phyloP scores from a whole-genome alignment of 2,329 filamentous ascomycete species.

The Alternaria postmessia region DNA sequence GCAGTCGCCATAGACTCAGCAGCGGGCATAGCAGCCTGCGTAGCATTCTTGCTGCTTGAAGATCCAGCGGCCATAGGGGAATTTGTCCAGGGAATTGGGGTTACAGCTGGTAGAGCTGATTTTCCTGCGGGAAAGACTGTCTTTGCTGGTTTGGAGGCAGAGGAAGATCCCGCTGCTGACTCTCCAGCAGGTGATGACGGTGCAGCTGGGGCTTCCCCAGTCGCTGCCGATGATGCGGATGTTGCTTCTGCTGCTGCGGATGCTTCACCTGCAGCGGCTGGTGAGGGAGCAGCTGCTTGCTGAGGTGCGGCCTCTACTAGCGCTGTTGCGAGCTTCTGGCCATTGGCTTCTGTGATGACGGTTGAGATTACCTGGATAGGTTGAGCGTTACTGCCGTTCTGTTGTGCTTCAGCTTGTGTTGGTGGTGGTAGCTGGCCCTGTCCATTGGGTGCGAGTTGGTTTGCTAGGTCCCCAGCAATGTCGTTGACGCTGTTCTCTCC shows the following conservation, averaged over 20 bases:
- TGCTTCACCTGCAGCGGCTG: conserved; percentile 1
- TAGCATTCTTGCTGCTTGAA: not conserved
- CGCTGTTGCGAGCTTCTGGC: conserved; percentile 12
- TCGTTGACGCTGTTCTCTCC: conserved; percentile 2
- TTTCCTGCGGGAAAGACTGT: conserved; percentile 7
- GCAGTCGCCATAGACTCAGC: conserved; percentile 1
- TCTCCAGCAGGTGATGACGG: not conserved
- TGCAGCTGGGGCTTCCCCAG: not conserved
- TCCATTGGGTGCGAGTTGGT: conserved; percentile 16
- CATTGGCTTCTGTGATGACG: conserved; percentile 16
- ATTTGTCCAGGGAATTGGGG: conserved; percentile 11
- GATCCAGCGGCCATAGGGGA: conserved; percentile 1
- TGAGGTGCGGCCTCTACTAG: conserved; percentile 18
- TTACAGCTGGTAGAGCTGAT: conserved; percentile 14
- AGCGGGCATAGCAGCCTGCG: not conserved
- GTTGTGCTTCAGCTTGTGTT: not conserved
- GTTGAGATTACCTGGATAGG: conserved; percentile 17
- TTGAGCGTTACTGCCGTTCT: conserved; percentile 10
- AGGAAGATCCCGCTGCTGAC: not conserved
- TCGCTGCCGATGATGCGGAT: not conserved
- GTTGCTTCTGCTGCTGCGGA: not conserved
- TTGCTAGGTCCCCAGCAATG: conserved; percentile 13
- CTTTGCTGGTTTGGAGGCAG: not conserved
- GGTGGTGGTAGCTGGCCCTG: conserved; percentile 14
- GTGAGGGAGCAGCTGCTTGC: conserved; percentile 10